Evolutionary conservation across 108 stramenopile genomes (phyloP).

Genomic region (Cylindrotheca closterium): DNA sequence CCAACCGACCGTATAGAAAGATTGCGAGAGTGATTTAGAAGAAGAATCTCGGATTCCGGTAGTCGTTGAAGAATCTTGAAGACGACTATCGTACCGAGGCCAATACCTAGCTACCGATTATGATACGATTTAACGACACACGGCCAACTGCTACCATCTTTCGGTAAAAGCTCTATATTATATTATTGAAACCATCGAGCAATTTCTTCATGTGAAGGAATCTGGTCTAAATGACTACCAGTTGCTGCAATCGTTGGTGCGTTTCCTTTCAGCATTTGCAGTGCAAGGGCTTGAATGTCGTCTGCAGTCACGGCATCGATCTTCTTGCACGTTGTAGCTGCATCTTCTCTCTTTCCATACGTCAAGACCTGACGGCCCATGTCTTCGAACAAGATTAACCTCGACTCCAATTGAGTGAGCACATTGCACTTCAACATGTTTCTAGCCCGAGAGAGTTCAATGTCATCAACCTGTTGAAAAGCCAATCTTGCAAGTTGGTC

Average conservation of each 20-base stretch:
- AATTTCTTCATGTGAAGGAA: constrained; percentile 80
- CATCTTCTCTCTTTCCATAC: constrained; percentile 87
- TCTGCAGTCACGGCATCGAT: constrained; percentile 93
- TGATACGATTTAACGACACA: no score
- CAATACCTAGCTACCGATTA: no score
- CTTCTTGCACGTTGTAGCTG: constrained; percentile 77
- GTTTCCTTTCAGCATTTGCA: constrained; percentile 50
- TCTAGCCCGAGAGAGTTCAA: constrained; percentile 91
- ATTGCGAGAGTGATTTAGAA: no score
- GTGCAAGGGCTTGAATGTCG: constrained; percentile 82
- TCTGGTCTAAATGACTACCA: constrained; percentile 63
- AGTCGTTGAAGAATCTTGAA: no score
- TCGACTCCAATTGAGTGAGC: constrained; percentile 94
- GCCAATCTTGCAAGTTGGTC: constrained; percentile 82
- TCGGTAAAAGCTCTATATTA: no score
- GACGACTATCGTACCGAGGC: no score
- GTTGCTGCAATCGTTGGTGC: constrained; percentile 82
- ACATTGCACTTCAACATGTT: constrained; percentile 99
- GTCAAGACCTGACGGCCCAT: constrained; percentile 95
- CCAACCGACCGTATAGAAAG: no score
- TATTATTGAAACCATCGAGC: constrained; percentile 47
- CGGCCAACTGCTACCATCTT: no score
- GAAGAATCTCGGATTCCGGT: no score
- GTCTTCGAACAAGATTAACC: constrained; percentile 95
- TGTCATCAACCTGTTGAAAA: constrained; percentile 58